Base-by-base conservation (phyloP, 73 alveolate genomes). In the Paraurostyla sp. region DNA sequence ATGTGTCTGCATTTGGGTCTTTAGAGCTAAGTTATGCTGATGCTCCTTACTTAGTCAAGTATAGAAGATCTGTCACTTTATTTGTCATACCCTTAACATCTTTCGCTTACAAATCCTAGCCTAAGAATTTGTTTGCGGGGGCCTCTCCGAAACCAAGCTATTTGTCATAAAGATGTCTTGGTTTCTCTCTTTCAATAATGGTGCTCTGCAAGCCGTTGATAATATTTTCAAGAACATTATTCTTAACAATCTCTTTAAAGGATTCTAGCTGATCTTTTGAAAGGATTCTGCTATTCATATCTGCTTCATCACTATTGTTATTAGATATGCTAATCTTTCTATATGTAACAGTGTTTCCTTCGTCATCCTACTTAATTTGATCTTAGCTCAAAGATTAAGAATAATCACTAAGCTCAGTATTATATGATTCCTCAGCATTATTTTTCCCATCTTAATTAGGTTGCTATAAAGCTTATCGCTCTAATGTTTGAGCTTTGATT, bases 141-240 rank as follows among this genome's bases (percentile, higher is more conserved):
- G 86, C 86, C 27, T 73, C 86, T 23, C 86, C 86, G 27, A 73
- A 73, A 3, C 86, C 86, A 13, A 73, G 45, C 20, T 73, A 0
- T 7, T 73, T 73, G 46, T 73, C 86, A 73, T 73, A 73, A 13
- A 73, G 41, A 48, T 43, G 65, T 30, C 46, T 73, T 4, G 51
- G 71, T 56, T 43, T 49, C 46, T 73, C 86, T 73, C 71, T 43
- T 29, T 73, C 86, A 48, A 48, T 13, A 11, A 73, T 13, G 11
- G 86, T 49, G 41, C 46, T 36, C 46, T 73, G n/a, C 18, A 73
- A 71, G n/a, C 86, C 86, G 30, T 73, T 73, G 0, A 73, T 38
- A 25, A 73, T 73, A 45, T 73, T 48, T 29, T 73, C 71, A 0
- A 73, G 71, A 2, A 73, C 86, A 48, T 73, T 43, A 43, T 73